Base-by-base conservation (phyloP, 352 stramenopile genomes). In the Pythium brassicae region DNA sequence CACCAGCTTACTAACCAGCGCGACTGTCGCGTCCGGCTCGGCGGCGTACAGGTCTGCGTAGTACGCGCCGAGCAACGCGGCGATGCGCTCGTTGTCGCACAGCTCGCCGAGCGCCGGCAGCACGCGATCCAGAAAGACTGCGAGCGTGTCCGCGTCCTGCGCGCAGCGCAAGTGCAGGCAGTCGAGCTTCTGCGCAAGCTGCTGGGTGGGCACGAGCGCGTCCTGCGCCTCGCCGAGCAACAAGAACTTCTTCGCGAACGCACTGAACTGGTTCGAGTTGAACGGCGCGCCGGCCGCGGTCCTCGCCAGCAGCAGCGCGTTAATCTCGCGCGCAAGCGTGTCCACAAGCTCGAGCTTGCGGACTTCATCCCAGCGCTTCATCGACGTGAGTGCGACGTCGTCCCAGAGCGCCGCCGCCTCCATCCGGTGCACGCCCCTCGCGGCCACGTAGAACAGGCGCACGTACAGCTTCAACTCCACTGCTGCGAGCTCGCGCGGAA, bases 401-500 rank as follows among this genome's bases (percentile, higher is more conserved):
- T 65, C 62, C 82, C 82, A 92, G 29, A 92, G 32, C 8, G 62
- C 48, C 43, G 56, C 66, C 12, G 79, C 79, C 51, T 87, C 76
- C 3, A 61, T 52, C 44, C 74, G 67, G 55, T 82, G 85, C 48
- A 51, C 76, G 11, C 76, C 82, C 12, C 71, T 67, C 0, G 74
- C 73, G 12, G 77, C 77, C 0, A 89, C 53, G 52, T 87, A 78
- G 53, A 89, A 89, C 12, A 89, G 61, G 1, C 74, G 61, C 27
- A 59, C 53, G 52, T 86, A 87, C 9, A 89, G 37, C 50, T 89
- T 68, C 17, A 69, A 53, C 44, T 92, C 69, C 2, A 83, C 79
- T 12, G 58, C 56, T 65, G 73, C 66, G 22, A 92, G 69, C 53
- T 92, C 78, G 32, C 25, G 59, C 5, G 79, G 69, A 34, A 87